A percentile compares a stretch with the other conserved stretches of the same genome.
Conservation (phyloP, 1,284 basidiomycete species). For the Ganoderma lingzhi region DNA sequence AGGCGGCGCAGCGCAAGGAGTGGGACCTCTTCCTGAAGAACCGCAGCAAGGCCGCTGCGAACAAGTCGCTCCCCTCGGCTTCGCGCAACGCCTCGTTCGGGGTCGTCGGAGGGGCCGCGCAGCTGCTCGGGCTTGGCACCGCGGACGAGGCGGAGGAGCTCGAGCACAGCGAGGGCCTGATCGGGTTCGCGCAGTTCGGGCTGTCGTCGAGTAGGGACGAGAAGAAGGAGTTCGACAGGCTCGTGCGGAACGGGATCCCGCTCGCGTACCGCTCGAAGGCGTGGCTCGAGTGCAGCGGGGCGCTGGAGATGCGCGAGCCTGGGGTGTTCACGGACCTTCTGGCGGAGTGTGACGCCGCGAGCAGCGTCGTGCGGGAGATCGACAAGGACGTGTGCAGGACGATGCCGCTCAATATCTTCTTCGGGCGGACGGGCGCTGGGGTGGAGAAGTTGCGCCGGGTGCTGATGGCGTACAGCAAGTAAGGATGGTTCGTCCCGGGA, state of each 20-base stretch:
- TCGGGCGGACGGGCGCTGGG: conserved; percentile 94
- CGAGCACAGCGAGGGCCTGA: conserved; percentile 76
- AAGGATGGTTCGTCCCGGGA: conserved; percentile 38
- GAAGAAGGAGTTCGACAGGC: conserved; percentile 78
- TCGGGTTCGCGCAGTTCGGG: conserved; percentile 91
- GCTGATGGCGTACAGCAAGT: conserved; percentile 92
- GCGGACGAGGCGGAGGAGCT: conserved; percentile 74
- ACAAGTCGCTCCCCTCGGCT: conserved; percentile 39
- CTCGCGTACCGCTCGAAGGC: conserved; percentile 88
- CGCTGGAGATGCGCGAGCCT: conserved; percentile 90
- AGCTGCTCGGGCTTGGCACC: conserved; percentile 70
- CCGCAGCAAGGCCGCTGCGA: conserved; percentile 56
- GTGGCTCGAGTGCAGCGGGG: conserved; percentile 94
- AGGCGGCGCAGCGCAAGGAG: conserved; percentile 75
- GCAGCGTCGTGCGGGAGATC: conserved; percentile 81
- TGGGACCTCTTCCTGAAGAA: conserved; percentile 92
- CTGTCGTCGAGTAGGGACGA: conserved; percentile 78
- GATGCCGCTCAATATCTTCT: conserved; percentile 97
- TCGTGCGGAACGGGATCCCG: conserved; percentile 89
- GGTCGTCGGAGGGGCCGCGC: conserved; percentile 54
- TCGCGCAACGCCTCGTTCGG: conserved; percentile 38
- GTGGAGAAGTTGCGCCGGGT: conserved; percentile 92
- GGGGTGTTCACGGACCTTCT: conserved; percentile 91
- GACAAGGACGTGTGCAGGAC: conserved; percentile 95
- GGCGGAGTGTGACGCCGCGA: conserved; percentile 59